phyloP scores from a whole-genome alignment of 1,139 yeast genomes.

The Pichia sp. region DNA sequence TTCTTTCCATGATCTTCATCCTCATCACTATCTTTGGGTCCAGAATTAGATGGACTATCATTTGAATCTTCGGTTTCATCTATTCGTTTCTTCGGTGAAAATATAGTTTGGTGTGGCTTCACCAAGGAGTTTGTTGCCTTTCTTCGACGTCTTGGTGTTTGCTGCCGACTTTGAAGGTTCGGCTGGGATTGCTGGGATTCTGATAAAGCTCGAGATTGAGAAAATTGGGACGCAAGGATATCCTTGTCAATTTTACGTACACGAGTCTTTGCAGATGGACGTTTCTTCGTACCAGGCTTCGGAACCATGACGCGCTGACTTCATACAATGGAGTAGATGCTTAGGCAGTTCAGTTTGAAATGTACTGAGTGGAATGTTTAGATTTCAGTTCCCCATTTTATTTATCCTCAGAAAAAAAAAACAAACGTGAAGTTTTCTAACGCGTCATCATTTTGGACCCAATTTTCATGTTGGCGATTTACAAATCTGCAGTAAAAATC shows the following conservation, averaged over 20 bases:
- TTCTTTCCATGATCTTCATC: neutral
- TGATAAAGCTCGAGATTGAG: slow-evolving; percentile 10
- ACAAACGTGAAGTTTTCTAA: neutral
- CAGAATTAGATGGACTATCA: neutral
- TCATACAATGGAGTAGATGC: neutral
- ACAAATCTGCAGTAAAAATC: neutral
- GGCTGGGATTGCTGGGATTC: neutral
- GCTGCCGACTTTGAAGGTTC: neutral
- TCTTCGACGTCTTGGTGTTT: slow-evolving; percentile 9
- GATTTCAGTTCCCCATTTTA: neutral
- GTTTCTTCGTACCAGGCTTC: slow-evolving; percentile 6
- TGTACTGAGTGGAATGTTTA: neutral
- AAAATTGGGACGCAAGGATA: slow-evolving; percentile 12
- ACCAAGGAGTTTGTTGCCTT: slow-evolving; percentile 13
- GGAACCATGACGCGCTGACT: neutral
- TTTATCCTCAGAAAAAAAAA: neutral
- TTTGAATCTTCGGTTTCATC: neutral
- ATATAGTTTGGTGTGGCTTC: slow-evolving; percentile 9
- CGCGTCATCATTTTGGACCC: neutral
- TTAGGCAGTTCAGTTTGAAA: neutral
- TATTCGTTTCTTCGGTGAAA: slow-evolving; percentile 13
- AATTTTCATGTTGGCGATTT: neutral
- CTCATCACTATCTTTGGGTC: neutral
- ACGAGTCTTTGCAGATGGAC: slow-evolving; percentile 25
- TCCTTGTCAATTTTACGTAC: slow-evolving; percentile 21